These are phyloP conservation scores for Paramecium biaurelia DNA, from an alignment of 73 alveolate genomes.

Conservation along the genomic window DNA sequence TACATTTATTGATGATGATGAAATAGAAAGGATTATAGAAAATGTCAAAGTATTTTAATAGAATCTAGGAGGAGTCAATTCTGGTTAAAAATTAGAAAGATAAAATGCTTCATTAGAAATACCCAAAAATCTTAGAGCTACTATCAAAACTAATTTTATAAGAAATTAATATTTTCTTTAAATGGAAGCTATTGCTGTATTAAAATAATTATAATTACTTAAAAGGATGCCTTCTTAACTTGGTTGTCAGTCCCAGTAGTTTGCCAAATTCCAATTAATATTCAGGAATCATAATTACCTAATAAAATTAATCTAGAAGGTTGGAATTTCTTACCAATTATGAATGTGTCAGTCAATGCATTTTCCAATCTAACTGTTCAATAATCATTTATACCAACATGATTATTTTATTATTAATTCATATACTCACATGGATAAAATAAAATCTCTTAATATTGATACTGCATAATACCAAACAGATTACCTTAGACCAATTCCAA, in stretches of 20 bases:
- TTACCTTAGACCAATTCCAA: neutral
- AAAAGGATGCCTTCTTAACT: slow-evolving; percentile 27
- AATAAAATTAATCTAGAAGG: neutral
- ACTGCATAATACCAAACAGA: neutral
- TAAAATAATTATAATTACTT: neutral
- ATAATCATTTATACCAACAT: slow-evolving; percentile 1
- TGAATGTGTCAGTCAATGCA: slow-evolving; percentile 10
- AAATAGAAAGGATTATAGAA: slow-evolving; percentile 22
- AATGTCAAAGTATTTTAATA: neutral
- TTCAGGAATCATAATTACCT: neutral
- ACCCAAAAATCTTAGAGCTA: neutral
- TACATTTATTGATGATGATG: slow-evolving; percentile 48
- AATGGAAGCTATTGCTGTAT: slow-evolving; percentile 50
- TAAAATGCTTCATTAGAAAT: neutral
- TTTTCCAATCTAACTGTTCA: slow-evolving; percentile 42
- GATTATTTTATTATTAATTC: neutral
- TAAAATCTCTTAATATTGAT: slow-evolving; percentile 1
- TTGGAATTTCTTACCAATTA: slow-evolving; percentile 25
- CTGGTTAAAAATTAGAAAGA: slow-evolving; percentile 9
- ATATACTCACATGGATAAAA: neutral
- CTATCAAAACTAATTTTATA: neutral
- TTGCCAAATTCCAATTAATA: neutral
- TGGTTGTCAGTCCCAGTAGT: neutral
- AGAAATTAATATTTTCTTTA: slow-evolving; percentile 21
- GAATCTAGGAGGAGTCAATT: slow-evolving; percentile 12